Conservation (phyloP, 1,284 basidiomycete genomes). For the Pseudozyma thailandica region DNA sequence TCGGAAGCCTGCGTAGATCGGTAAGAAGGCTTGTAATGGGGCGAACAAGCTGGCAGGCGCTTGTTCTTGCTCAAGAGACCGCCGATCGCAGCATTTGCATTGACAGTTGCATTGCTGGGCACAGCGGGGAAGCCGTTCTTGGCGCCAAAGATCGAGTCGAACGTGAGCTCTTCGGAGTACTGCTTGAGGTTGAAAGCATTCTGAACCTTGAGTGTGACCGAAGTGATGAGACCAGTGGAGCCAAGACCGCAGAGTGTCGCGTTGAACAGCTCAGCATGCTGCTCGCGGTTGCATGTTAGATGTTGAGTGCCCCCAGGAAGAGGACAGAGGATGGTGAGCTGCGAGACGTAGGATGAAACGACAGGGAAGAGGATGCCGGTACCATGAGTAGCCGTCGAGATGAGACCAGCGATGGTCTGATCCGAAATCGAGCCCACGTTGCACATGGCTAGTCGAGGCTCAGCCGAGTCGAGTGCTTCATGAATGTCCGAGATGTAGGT, state of each 20-base stretch:
- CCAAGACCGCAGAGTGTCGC: conserved; percentile 94
- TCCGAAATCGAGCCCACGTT: conserved; percentile 97
- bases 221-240: conserved; percentile 87
- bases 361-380: conserved; percentile 84
- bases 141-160: conserved; percentile 73
- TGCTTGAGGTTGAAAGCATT: conserved; percentile 85
- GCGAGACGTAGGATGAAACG: conserved; percentile 82
- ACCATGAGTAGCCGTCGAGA: conserved; percentile 95
- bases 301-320: conserved; percentile 73
- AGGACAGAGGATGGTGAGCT: conserved; percentile 75
- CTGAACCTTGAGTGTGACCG: conserved; percentile 82
- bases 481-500: conserved; percentile 67
- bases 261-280: conserved; percentile 82
- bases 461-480: conserved; percentile 74
- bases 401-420: conserved; percentile 91
- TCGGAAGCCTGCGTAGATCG: conserved; percentile 17
- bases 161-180: conserved; percentile 75
- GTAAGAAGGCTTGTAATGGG: conserved; percentile 34
- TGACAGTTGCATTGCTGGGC: conserved; percentile 12
- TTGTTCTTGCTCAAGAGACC: conserved; percentile 51
- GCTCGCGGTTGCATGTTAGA: conserved; percentile 76
- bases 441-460: conserved; percentile 78
- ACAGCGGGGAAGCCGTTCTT: conserved; percentile 59
- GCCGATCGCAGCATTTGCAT: conserved; percentile 43
- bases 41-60: conserved; percentile 41